Evolutionary conservation across 495 filamentous ascomycete genomes (phyloP), one percentile per base, ranked within the genome.

Genomic region (Neurospora tetraspora): DNA sequence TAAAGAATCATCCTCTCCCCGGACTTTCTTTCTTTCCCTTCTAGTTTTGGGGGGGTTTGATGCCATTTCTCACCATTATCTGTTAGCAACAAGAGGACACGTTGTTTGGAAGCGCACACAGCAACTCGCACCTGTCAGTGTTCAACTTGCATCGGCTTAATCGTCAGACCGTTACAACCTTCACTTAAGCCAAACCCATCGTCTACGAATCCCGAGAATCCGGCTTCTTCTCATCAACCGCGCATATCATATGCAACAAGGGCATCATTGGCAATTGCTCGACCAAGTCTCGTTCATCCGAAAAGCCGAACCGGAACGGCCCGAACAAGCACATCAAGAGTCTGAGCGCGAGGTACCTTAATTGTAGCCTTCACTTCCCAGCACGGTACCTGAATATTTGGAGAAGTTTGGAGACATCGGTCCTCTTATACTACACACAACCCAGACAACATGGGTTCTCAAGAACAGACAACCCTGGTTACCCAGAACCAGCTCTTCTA

Each of bases 401-500:
- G 53, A 12, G 53, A 34, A 34, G 12, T 34, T 61, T 16, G 12
- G 53, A 61, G 47, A 34, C 11, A 31, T 4, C 53, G 27, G 53
- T 16, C 14, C 6, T 61, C 53, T 18, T 16, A 16, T 31, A 8
- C 53, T 27, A 61, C 27, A 16, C 6, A 11, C 69, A 70, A 43
- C 18, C 9, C 39, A 31, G 27, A 43, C n/a, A 23, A 18, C 16
- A 39, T 70, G 69, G 69, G 38, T 39, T 42, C 38, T n/a, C 27
- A 23, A 27, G 39, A 31, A 70, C 39, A 27, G 31, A 71, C 43
- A 12, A 37, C 23, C 31, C 69, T 73, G 72, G 68, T 45, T 23
- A 31, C 36, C 12, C 65, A 16, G 39, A 80, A 81, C 74, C 79
- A 82, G 71, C 37, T 83, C 14, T 85, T 84, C 70, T 69, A 84